These are phyloP conservation scores for Madurella fahalii DNA, from an alignment of 2,329 filamentous ascomycete genomes.

Conservation along the genomic window DNA sequence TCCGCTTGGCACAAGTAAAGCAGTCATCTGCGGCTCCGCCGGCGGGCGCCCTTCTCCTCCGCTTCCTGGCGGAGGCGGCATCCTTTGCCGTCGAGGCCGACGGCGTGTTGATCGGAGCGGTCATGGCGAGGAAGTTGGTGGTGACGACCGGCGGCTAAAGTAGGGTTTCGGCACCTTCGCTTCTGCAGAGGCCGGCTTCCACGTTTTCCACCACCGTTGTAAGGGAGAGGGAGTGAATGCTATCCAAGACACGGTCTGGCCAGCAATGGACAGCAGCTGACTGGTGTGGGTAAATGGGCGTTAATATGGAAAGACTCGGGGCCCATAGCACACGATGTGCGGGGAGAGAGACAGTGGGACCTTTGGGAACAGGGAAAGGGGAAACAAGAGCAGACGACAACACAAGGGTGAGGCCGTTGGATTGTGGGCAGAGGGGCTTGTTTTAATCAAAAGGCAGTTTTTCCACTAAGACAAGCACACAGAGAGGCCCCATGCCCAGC, in stretches of 20 bases:
- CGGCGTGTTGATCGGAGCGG: conserved; percentile 43
- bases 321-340: conserved; percentile 31
- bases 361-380: conserved; percentile 32
- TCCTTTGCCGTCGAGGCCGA: conserved; percentile 36
- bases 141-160: conserved; percentile 9
- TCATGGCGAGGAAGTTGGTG: conserved; percentile 38
- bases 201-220: neutral
- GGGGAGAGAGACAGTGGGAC: conserved; percentile 29
- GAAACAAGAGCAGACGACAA: conserved; percentile 9
- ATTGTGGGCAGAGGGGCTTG: conserved; percentile 14
- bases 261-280: conserved; percentile 29
- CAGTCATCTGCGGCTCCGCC: conserved; percentile 92
- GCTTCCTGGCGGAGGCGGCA: conserved; percentile 56
- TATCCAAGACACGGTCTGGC: conserved; percentile 30
- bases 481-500: conserved; percentile 10
- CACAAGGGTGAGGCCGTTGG: conserved; percentile 13
- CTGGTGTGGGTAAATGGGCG: conserved; percentile 40
- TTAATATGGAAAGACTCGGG: conserved; percentile 40
- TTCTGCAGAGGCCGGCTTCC: conserved; percentile 3
- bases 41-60: conserved; percentile 81
- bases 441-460: conserved; percentile 23
- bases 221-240: conserved; percentile 6
- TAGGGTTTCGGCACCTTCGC: conserved; percentile 3
- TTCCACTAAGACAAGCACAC: conserved; percentile 8
- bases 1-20: conserved; percentile 84